Evolutionary conservation across 2,329 filamentous ascomycete species (phyloP), one percentile per base, ranked within the genome.

Genomic region (Dryadomyces quercivorus): DNA sequence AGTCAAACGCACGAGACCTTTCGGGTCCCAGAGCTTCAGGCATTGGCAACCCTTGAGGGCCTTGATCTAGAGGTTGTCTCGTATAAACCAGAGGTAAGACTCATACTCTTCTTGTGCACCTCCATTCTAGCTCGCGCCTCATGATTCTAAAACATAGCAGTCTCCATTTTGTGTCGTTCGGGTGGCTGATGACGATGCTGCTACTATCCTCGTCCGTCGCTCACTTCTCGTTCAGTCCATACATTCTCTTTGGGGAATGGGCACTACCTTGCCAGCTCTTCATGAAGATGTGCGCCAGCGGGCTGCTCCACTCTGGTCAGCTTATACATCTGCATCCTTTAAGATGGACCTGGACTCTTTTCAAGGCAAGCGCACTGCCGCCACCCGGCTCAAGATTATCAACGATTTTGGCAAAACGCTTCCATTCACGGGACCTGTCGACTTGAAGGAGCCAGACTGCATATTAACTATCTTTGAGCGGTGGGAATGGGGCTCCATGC

Each of bases 1-100:
- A 86, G 85, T 47, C 93, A 97, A 69, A 76, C 80, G 56, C 91
- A 97, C 67, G 89, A 96, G 72, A 85, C 81, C n/a, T 98, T 98
- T 66, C 85, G 92, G 43, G 75, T 82, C 55, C 81, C 91, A 3
- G 93, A 98, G 69, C 78, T 95, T 15, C 74, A 92, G 63, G 84
- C 93, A 22, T 74, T 98, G 20, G 90, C 89, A 4, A 72, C 81
- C 10, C 66, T 92, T 5, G 78, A 83, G 55, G 75, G 75, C 10
- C 72, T 93, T 40, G 69, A 84, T 22, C 65, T 96, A 52, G 76
- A 87, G 60, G 77, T 96, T 57, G 62, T 92, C n/a, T 78, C 75
- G 8, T 96, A 97, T 67, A 78, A 77, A 58, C 72, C 83, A 58
- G 77, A 83, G 68, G 90, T 94, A 78, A 67, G 84, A 31, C 70